phyloP scores from a whole-genome alignment of 768 basidiomycete species.

The Cyclocybe aegerita region DNA sequence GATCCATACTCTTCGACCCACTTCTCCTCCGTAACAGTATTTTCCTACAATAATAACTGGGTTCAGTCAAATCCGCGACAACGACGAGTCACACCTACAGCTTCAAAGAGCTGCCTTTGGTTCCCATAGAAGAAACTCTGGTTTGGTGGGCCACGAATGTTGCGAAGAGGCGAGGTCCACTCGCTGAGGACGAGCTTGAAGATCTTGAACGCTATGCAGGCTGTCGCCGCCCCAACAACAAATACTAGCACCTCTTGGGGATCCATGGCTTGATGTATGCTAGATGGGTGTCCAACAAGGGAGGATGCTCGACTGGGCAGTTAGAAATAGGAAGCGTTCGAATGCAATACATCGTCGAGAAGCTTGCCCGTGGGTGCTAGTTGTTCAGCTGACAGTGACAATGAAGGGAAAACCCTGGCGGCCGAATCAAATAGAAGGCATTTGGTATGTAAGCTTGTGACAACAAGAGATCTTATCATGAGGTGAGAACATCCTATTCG shows the following conservation, averaged over 20 bases:
- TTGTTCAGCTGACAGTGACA: no score
- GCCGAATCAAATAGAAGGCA: no score
- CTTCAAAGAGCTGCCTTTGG: slow-evolving; percentile 40
- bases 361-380: no score
- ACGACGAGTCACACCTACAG: slow-evolving; percentile 24
- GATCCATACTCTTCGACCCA: slow-evolving; percentile 51
- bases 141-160: slow-evolving; percentile 52
- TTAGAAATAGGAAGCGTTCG: no score
- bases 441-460: no score
- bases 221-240: slow-evolving; percentile 16
- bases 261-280: not conserved
- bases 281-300: no score
- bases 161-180: slow-evolving; percentile 41
- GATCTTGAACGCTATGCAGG: slow-evolving; percentile 31
- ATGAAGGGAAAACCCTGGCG: no score
- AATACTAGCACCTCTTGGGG: slow-evolving; percentile 16
- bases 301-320: no score
- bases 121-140: slow-evolving; percentile 49
- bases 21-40: slow-evolving; percentile 38
- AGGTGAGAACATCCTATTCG: no score
- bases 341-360: no score
- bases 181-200: slow-evolving; percentile 26
- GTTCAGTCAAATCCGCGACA: no score
- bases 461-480: no score
- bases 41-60: slow-evolving; percentile 24